These are phyloP conservation scores for Volvariella volvacea DNA, from an alignment of 1,284 basidiomycete genomes.

Conservation along the genomic window DNA sequence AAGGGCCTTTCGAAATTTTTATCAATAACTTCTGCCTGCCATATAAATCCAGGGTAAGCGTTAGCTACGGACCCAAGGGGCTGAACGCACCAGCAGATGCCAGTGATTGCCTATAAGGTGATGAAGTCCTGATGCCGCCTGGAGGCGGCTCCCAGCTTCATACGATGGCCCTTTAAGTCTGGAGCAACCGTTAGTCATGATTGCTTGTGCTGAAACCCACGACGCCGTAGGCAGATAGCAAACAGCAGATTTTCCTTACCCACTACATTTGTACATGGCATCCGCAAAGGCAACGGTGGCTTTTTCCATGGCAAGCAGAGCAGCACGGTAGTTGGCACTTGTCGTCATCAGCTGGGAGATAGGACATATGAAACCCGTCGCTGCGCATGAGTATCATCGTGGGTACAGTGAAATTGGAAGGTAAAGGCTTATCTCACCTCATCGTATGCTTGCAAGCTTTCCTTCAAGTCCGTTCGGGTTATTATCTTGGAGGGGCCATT, in stretches of 20 bases:
- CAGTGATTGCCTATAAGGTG: slow-evolving; percentile 91
- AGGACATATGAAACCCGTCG: slow-evolving; percentile 3
- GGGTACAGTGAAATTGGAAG: neutral
- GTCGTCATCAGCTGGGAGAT: slow-evolving; percentile 62
- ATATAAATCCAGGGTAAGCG: neutral
- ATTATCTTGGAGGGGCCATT: slow-evolving; percentile 77
- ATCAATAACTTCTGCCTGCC: slow-evolving; percentile 78
- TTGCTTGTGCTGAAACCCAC: neutral
- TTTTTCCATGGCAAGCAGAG: slow-evolving; percentile 77
- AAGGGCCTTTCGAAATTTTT: slow-evolving; percentile 89
- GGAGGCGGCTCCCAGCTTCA: slow-evolving; percentile 68
- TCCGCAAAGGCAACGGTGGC: slow-evolving; percentile 85
- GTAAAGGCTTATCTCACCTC: slow-evolving; percentile 41
- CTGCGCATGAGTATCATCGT: too few species aligned
- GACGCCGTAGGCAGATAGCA: neutral
- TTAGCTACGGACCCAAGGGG: neutral
- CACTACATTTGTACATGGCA: slow-evolving; percentile 78
- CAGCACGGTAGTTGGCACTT: slow-evolving; percentile 79
- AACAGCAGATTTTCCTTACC: slow-evolving; percentile 40
- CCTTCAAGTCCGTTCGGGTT: slow-evolving; percentile 73
- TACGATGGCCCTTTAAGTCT: slow-evolving; percentile 78
- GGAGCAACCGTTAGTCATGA: neutral
- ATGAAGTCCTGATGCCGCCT: slow-evolving; percentile 86
- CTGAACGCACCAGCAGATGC: slow-evolving; percentile 69
- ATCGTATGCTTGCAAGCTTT: slow-evolving; percentile 74